Evolutionary conservation across 2,329 filamentous ascomycete genomes (phyloP).

Genomic region (Hortaea werneckii): DNA sequence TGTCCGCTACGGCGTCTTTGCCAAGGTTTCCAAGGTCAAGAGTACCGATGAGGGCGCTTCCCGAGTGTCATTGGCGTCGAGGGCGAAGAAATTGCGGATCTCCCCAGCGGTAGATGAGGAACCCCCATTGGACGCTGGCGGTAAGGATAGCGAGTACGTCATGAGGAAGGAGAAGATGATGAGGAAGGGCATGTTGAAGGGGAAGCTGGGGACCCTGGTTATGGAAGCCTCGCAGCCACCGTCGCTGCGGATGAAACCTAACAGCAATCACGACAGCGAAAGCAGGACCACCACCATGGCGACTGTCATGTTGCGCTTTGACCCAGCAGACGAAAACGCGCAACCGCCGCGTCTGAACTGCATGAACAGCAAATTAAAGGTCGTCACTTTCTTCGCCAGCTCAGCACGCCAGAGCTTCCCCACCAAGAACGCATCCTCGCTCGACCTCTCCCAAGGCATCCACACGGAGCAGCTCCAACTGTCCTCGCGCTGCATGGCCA

Average conservation of each 20-base stretch:
- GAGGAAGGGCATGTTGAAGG: slow-evolving; percentile 50
- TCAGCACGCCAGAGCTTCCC: slow-evolving; percentile 43
- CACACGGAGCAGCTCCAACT: slow-evolving; percentile 45
- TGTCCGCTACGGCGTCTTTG: slow-evolving; percentile 46
- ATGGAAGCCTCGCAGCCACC: slow-evolving; percentile 50
- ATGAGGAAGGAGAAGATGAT: slow-evolving; percentile 50
- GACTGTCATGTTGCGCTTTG: slow-evolving; percentile 50
- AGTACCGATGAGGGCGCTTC: slow-evolving; percentile 35
- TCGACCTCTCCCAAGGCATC: slow-evolving; percentile 40
- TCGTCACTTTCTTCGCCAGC: slow-evolving; percentile 47
- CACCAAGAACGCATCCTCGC: slow-evolving; percentile 29
- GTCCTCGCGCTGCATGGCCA: slow-evolving; percentile 45
- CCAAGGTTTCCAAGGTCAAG: slow-evolving; percentile 28
- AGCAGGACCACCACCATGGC: slow-evolving; percentile 43
- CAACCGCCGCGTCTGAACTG: slow-evolving; percentile 44
- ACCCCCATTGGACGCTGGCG: slow-evolving; percentile 46
- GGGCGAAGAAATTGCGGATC: slow-evolving; percentile 47
- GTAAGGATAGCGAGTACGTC: slow-evolving; percentile 40
- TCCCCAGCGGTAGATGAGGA: slow-evolving; percentile 50
- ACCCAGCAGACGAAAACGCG: slow-evolving; percentile 41
- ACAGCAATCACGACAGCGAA: slow-evolving; percentile 22
- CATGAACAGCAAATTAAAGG: slow-evolving; percentile 45
- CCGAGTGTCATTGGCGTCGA: slow-evolving; percentile 38
- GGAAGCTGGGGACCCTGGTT: slow-evolving; percentile 47
- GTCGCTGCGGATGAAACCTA: slow-evolving; percentile 40